Conservation (phyloP, 805 yeast species). For the Nadsonia fulvescens region DNA sequence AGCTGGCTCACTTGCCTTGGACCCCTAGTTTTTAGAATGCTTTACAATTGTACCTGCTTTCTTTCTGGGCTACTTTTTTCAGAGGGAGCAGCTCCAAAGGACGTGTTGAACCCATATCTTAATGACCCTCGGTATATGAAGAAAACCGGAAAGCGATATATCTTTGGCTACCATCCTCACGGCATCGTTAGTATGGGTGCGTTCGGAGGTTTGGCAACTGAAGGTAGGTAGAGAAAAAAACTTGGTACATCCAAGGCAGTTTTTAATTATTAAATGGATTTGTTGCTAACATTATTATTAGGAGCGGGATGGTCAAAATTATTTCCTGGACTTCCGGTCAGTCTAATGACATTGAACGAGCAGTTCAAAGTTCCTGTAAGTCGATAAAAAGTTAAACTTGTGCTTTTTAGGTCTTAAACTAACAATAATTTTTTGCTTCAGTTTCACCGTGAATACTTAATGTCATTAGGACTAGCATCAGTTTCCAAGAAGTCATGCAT, state of each 20-base stretch:
- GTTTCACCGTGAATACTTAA: conserved; percentile 70
- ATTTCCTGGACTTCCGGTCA: conserved; percentile 73
- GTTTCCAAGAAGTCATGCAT: conserved; percentile 61
- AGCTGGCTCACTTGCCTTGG: background rate
- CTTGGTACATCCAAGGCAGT: too few relatives aligned
- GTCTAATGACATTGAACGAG: conserved; percentile 71
- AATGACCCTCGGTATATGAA: too few relatives aligned
- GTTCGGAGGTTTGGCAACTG: conserved; percentile 68
- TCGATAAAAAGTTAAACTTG: too few relatives aligned
- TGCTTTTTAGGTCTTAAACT: too few relatives aligned
- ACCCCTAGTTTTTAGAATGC: background rate
- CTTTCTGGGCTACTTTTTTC: background rate
- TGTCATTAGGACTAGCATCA: conserved; percentile 67
- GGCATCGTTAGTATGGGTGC: conserved; percentile 90
- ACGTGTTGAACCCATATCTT: conserved; percentile 2
- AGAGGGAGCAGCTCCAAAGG: conserved; percentile 12
- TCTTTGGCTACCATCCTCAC: conserved; percentile 92
- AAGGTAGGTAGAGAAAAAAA: too few relatives aligned
- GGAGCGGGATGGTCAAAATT: conserved; percentile 42
- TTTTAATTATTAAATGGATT: too few relatives aligned
- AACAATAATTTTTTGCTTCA: conserved; percentile 74
- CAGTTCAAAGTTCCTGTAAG: too few relatives aligned
- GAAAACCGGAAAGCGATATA: conserved; percentile 30
- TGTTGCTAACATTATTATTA: too few relatives aligned
- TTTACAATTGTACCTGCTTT: too few relatives aligned